Base-by-base conservation (phyloP, 106 monocot species). In the Chionographis japonica region DNA sequence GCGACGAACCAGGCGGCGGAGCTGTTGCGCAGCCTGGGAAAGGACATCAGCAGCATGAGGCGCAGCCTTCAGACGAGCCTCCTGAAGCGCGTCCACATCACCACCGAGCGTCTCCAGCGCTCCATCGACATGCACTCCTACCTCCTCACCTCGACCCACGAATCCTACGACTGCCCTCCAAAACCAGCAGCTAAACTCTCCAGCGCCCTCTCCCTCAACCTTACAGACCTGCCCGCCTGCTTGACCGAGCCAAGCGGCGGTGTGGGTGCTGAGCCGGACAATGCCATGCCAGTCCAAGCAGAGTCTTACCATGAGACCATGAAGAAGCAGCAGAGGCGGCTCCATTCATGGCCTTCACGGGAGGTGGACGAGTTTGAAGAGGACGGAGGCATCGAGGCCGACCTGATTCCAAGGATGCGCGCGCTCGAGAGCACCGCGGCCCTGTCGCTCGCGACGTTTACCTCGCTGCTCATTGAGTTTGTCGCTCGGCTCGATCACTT, bases 401-500 rank as follows among this genome's bases (percentile, higher is more conserved):
- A 70, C 3, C 12, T 72, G 19, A 73, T 89, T 5, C 85, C 82
- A 1, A 92, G 74, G 64, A 92, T 92, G 92, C 65, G 74, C 7
- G 61, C 92, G 0, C 52, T 85, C 8, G 92, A 92, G 62, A 92
- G 85, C 80, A 88, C 88, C 12, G 56, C 88, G 0, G 62, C 88
- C 0, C 65, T 92, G 71, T 92, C 88, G 3, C 72, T 92, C 1
- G 85, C 80, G 6, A 88, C 92, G 4, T 92, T 92, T 61, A 71
- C 85, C 37, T 92, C 88, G n/a, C 73, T 92, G 58, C 74, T 92
- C 37, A 88, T 92, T 41, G 92, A 92, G 69, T 78, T 92, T 74
- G 92, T 92, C 5, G 92, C 85, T 20, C 68, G 92, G 66, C 88
- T 92, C 59, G 88, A 92, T 54, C 88, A 88, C 78, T 75, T 88